Evolutionary conservation across 805 yeast genomes (phyloP), one percentile per base, ranked within the genome.

Genomic region (Candida nitratophila): DNA sequence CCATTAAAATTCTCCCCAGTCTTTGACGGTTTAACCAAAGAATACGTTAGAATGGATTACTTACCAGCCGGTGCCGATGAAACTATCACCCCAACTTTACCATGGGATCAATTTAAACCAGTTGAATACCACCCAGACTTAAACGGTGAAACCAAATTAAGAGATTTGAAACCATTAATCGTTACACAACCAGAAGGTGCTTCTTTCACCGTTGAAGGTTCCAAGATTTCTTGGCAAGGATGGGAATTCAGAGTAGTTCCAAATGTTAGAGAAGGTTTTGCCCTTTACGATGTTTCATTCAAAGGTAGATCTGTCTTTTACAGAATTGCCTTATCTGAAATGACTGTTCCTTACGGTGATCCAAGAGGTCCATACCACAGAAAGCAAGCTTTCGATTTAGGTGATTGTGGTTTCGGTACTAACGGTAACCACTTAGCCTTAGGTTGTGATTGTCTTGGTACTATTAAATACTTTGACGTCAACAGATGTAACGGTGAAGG

Each of bases 271-370:
- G 95, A 85, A 66, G 95, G 95, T 51, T 72, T 83, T 53, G 91
- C 82, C 29, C 52, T 85, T 30, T 84, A 85, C 61, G 86, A 85
- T 52, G 80, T 79, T 42, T 69, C 68, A 57, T 85, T 83, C 70
- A 82, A 83, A 63, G 91, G 90, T 42, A 78, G 93, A 65, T 81
- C 84, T 40, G 66, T 79, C 37, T 76, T 84, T 58, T 84, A 85
- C 73, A 74, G 93, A 68, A 63, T 83, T 39, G 74, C 89, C 2
- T 66, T 84, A 53, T 77, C 85, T 44, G 95, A 85, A 66, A 85
- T 86, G 95, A 84, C 91, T 35, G 95, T 86, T 50, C 93, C 93
- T 30, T 85, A 86, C 59, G 90, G 87, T 61, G 91, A 85, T 61
- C 88, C 90, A 57, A 74, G 91, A 65, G 80, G 81, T 39, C 93